phyloP scores from a whole-genome alignment of 2,329 filamentous ascomycete genomes.

The Pseudogymnoascus sp. region DNA sequence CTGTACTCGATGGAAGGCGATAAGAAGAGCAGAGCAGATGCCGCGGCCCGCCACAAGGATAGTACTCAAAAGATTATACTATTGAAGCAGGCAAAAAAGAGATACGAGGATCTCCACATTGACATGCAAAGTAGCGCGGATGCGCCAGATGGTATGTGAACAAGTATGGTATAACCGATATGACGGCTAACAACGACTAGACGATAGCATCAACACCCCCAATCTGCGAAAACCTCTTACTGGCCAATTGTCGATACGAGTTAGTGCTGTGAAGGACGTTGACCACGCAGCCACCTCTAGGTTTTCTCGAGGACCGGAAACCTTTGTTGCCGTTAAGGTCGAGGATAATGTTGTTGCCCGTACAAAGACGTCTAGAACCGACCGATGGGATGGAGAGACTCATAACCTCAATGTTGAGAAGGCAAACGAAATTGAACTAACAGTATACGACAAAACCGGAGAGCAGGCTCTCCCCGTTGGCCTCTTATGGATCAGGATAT shows the following conservation, averaged over 20 bases:
- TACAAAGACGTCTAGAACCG: conserved; percentile 75
- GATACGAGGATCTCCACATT: conserved; percentile 95
- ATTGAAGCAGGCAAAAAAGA: conserved; percentile 87
- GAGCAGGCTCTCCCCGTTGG: conserved; percentile 89
- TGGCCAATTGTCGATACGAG: conserved; percentile 76
- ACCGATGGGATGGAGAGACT: conserved; percentile 85
- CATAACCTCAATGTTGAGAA: conserved; percentile 95
- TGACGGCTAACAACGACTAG: conserved; percentile 39
- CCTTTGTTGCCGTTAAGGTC: conserved; percentile 92
- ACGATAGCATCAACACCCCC: conserved; percentile 92
- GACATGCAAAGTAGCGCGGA: conserved; percentile 73
- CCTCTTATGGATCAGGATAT: conserved; percentile 92
- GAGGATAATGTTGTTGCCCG: conserved; percentile 87
- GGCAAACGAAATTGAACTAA: conserved; percentile 96
- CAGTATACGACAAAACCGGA: conserved; percentile 89
- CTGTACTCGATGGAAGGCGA: conserved; percentile 97
- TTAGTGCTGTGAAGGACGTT: conserved; percentile 86
- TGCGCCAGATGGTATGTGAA: conserved; percentile 64
- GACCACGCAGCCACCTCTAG: conserved; percentile 78
- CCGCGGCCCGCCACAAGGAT: conserved; percentile 80
- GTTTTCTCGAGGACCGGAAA: conserved; percentile 87
- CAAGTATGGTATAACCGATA: not conserved
- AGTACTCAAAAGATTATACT: conserved; percentile 97
- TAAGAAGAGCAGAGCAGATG: conserved; percentile 88
- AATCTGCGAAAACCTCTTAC: conserved; percentile 95